Conservation (phyloP, 306 rosid genomes). For the Coriaria nepalensis region DNA sequence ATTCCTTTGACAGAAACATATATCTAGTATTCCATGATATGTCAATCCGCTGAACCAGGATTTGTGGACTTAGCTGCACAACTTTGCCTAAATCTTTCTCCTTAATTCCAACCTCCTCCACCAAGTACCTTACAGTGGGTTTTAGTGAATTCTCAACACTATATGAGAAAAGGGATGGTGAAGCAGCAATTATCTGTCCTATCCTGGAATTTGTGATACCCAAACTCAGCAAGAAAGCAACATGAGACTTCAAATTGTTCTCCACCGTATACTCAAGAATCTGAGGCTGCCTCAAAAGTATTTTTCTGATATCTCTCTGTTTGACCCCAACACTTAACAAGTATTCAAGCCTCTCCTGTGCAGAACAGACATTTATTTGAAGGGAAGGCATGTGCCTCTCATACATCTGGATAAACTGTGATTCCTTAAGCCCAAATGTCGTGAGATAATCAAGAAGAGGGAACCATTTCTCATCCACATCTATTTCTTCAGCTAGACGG, state of each 20-base stretch:
- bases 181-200: constrained; percentile 66
- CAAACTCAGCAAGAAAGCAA: constrained; percentile 64
- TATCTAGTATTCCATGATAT: constrained; percentile 69
- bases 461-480: constrained; percentile 59
- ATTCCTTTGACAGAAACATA: constrained; percentile 68
- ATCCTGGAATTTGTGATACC: constrained; percentile 73
- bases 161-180: constrained; percentile 81
- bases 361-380: constrained; percentile 71
- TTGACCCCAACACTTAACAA: constrained; percentile 84
- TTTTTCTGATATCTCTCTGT: constrained; percentile 66
- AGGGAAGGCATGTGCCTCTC: constrained; percentile 86
- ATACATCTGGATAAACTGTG: constrained; percentile 86
- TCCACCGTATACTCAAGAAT: constrained; percentile 72
- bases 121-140: constrained; percentile 76
- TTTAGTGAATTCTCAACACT: constrained; percentile 83
- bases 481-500: constrained; percentile 53
- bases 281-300: constrained; percentile 90
- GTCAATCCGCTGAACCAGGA: constrained; percentile 82
- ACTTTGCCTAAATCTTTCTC: constrained; percentile 87
- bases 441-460: constrained; percentile 89
- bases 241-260: constrained; percentile 72
- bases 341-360: constrained; percentile 79
- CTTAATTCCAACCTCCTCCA: constrained; percentile 92
- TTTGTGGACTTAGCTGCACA: constrained; percentile 89
- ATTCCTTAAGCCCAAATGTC: constrained; percentile 81